A percentile compares a stretch with the other conserved stretches of the same genome.
These are phyloP conservation scores for Podospora sp. DNA, from an alignment of 495 filamentous ascomycete species.

Conservation along the genomic window DNA sequence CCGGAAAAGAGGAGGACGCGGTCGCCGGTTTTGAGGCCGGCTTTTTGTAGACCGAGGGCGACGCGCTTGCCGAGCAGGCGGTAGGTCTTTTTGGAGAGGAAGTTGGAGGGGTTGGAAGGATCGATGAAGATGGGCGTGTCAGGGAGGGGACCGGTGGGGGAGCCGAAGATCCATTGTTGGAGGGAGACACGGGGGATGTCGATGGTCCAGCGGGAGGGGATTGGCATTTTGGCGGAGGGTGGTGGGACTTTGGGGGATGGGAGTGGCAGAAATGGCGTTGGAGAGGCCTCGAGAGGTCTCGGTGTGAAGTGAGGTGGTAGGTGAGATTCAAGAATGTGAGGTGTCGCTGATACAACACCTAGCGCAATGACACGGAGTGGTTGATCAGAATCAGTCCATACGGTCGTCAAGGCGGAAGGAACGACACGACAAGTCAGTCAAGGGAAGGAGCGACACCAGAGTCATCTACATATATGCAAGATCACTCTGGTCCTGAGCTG, in stretches of 20 bases:
- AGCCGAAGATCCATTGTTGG: constrained; percentile 45
- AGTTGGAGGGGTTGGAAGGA: constrained; percentile 57
- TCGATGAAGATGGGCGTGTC: constrained; percentile 50
- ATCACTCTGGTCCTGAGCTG: not conserved
- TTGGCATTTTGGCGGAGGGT: constrained; percentile 35
- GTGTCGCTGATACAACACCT: not conserved
- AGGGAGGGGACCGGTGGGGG: constrained; percentile 34
- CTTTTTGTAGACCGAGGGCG: constrained; percentile 66
- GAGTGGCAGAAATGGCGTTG: too few relatives aligned
- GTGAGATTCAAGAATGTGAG: not conserved
- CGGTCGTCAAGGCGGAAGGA: not conserved
- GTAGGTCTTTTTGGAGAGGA: constrained; percentile 50
- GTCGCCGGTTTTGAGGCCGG: constrained; percentile 68
- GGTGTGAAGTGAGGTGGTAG: too few relatives aligned
- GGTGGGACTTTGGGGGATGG: too few relatives aligned
- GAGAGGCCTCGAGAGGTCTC: too few relatives aligned
- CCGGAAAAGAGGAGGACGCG: constrained; percentile 72
- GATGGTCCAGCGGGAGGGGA: constrained; percentile 48
- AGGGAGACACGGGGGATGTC: constrained; percentile 43
- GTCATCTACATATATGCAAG: not conserved
- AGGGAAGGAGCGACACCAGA: not conserved
- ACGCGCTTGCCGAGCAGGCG: constrained; percentile 72
- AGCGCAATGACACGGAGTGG: not conserved
- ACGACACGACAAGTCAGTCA: not conserved
- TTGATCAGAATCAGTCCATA: not conserved